Percentiles rank a stretch among this genome's conserved stretches.
Evolutionary conservation across 2,329 filamentous ascomycete genomes (phyloP).

Genomic region (Tolypocladium cylindrosporum): DNA sequence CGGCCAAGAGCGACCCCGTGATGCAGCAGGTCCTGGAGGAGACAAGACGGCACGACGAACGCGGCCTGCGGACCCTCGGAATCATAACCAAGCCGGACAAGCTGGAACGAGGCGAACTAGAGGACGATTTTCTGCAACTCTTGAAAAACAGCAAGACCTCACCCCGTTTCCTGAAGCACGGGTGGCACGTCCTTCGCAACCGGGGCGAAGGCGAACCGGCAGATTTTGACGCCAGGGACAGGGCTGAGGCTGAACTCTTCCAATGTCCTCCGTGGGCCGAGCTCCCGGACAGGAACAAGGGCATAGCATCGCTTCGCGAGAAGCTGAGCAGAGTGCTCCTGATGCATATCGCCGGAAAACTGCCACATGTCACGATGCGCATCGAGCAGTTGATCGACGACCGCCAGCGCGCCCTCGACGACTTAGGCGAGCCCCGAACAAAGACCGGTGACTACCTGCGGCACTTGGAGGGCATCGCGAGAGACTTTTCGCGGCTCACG

Average conservation of each 20-base stretch:
- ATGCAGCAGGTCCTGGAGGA: constrained; percentile 45
- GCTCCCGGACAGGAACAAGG: constrained; percentile 9
- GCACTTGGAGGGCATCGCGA: neutral
- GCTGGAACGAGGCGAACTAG: constrained; percentile 17
- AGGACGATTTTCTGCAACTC: constrained; percentile 27
- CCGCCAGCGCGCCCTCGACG: neutral
- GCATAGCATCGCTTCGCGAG: constrained; percentile 2
- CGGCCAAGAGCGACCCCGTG: constrained; percentile 43
- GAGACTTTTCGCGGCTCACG: neutral
- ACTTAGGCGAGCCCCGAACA: neutral
- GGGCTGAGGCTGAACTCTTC: constrained; percentile 32
- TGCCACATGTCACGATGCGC: constrained; percentile 3
- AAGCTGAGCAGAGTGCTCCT: constrained; percentile 5
- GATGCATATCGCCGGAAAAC: constrained; percentile 1
- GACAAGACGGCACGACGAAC: constrained; percentile 16
- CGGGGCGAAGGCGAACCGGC: constrained; percentile 18
- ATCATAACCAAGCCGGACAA: constrained; percentile 48
- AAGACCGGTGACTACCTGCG: neutral
- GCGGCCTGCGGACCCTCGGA: constrained; percentile 35
- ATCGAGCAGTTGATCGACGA: constrained; percentile 1
- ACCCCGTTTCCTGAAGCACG: constrained; percentile 26
- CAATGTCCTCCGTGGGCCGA: constrained; percentile 26
- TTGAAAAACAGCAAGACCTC: constrained; percentile 34
- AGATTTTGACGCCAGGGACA: constrained; percentile 19
- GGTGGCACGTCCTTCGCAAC: constrained; percentile 44